These are phyloP conservation scores for Colletotrichum spaethianum DNA, from an alignment of 2,329 filamentous ascomycete genomes.

Conservation along the genomic window DNA sequence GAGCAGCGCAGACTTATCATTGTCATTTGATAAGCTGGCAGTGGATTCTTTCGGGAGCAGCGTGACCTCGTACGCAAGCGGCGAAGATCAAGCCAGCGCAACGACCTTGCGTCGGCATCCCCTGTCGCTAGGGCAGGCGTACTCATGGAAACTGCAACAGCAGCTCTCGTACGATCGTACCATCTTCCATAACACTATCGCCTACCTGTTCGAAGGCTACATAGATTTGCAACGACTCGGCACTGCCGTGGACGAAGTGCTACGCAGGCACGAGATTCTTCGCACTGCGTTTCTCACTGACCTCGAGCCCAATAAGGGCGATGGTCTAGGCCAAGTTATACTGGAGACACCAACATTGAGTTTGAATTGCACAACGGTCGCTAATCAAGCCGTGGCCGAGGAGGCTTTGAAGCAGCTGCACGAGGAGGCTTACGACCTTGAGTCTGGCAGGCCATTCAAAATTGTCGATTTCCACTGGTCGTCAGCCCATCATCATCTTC, in stretches of 20 bases:
- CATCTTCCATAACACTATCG: conserved; percentile 58
- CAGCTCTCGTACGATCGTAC: conserved; percentile 52
- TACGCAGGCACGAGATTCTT: conserved; percentile 51
- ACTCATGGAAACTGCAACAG: conserved; percentile 46
- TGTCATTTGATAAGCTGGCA: background rate
- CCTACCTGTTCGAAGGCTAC: background rate
- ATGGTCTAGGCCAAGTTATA: background rate
- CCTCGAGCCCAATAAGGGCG: background rate
- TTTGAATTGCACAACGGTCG: background rate
- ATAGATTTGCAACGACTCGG: background rate
- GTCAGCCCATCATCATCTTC: background rate
- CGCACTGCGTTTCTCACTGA: conserved; percentile 48
- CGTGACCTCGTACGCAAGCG: background rate
- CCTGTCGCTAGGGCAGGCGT: conserved; percentile 10
- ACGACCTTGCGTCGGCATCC: background rate
- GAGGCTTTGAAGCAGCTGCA: background rate
- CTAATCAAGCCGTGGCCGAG: conserved; percentile 2
- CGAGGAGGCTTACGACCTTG: conserved; percentile 5
- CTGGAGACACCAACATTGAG: background rate
- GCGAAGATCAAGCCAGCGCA: background rate
- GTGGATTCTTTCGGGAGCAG: background rate
- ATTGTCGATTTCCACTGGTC: conserved; percentile 17
- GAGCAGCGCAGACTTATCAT: background rate
- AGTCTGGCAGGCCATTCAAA: conserved; percentile 9
- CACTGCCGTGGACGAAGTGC: conserved; percentile 46